These are phyloP conservation scores for Leccinum subtestaceum DNA, from an alignment of 768 basidiomycete species.

Conservation along the genomic window DNA sequence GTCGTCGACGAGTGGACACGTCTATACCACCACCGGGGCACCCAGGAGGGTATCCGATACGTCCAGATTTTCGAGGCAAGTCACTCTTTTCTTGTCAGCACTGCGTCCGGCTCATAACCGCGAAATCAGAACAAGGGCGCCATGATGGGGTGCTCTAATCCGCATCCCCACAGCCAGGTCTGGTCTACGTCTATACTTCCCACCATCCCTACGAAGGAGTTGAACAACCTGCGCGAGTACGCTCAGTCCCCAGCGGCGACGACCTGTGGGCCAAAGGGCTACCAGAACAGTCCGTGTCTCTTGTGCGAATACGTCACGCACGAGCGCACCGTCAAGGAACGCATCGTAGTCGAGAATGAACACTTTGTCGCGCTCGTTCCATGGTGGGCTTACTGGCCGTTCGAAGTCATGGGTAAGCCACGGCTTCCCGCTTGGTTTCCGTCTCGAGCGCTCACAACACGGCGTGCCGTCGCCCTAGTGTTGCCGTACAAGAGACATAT, in stretches of 20 bases:
- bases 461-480: conserved; percentile 39
- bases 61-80: conserved; percentile 85
- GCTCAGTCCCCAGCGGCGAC: conserved; percentile 32
- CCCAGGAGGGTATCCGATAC: conserved; percentile 67
- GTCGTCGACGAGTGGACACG: conserved; percentile 74
- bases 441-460: conserved; percentile 5
- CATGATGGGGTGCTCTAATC: conserved; percentile 95
- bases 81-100: conserved; percentile 1
- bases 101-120: conserved; percentile 1
- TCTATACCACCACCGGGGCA: conserved; percentile 59
- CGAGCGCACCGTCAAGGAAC: conserved; percentile 54
- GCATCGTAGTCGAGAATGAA: conserved; percentile 68
- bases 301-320: conserved; percentile 77
- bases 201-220: conserved; percentile 64
- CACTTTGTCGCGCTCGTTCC: conserved; percentile 86
- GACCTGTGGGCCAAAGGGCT: conserved; percentile 51
- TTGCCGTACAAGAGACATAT: conserved; percentile 79
- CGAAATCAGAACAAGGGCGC: conserved; percentile 75
- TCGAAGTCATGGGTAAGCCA: conserved; percentile 65
- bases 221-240: conserved; percentile 55
- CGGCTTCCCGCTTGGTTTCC: conserved; percentile 4
- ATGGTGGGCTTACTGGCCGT: conserved; percentile 97
- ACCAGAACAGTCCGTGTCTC: conserved; percentile 59
- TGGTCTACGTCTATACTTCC: conserved; percentile 80
- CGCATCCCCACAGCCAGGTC: conserved; percentile 90